Base-by-base conservation (phyloP, 192 early-diverging fungal species). In the Podila epigama region DNA sequence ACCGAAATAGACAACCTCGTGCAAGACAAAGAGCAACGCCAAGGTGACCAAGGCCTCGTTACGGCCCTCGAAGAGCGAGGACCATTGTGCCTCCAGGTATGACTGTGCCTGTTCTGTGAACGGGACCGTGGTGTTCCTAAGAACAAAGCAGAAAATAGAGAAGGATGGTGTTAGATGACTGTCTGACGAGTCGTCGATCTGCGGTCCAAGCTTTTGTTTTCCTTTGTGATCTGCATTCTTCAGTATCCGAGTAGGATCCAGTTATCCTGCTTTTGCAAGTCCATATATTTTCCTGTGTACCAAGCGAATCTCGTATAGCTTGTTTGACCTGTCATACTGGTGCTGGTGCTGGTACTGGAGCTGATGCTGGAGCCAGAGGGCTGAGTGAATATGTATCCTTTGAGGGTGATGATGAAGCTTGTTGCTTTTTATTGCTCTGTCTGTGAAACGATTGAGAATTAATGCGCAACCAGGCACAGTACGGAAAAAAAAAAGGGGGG, bases 1-100 rank as follows among this genome's bases (percentile, higher is more conserved):
- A n/a, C 89, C 91, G 85, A 95, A 97, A 82, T 94, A 97, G 60
- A 95, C 93, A 40, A 93, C 51, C 81, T 98, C 94, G 86, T 98
- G 95, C 85, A 94, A 89, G 32, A 88, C 32, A 78, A 98, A 96
- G 37, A 92, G 82, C 40, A 95, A 79, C 15, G 92, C 57, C 27
- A 92, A 88, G 12, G 92, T 90, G 33, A 89, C 89, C 42, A 94
- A 48, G 51, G 87, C 72, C 63, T 92, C 89, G 70, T 92, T 90
- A 60, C 87, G 89, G 28, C 85, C 91, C 28, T 86, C 88, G 50
- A 90, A 93, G 53, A 90, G 2, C 34, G 83, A 71, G 41, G 83
- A 69, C 92, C 92, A 93, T 31, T 84, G 58, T n/a, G 60, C 63
- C 60, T 93, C 92, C 18, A 88, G 42, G 62, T 67, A 86, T 4